Evolutionary conservation across 257 asterid genomes (phyloP), one percentile per base, ranked within the genome.

Genomic region (Scutellaria barbata): DNA sequence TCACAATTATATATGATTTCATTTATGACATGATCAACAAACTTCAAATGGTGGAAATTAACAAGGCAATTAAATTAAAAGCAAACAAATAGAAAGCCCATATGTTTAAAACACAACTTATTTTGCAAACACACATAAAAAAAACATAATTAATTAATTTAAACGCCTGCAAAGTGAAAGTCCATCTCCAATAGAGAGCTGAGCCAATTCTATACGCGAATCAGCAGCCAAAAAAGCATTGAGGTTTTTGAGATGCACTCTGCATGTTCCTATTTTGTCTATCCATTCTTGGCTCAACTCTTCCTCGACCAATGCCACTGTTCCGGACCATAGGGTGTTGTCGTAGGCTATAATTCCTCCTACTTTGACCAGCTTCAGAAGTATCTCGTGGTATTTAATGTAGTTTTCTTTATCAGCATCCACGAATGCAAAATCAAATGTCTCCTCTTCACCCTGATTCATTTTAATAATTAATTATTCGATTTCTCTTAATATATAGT

Each of bases 291-390:
- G 50, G 46, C 80, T 78, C 6, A 80, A 59, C 3, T 85, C 84
- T 2, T 79, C 80, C 16, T 77, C 81, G 0, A 65, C 77, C 72
- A 66, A 4, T 0, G 81, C 88, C 48, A 83, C 88, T 0, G 90
- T 83, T 6, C 90, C 90, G 35, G 81, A 74, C 90, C 90, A 85
- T 5, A 83, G 54, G 62, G 90, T 85, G 85, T 85, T 85, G 68
- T 85, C 88, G 45, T 83, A 83, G 50, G 82, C 90, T 18, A 85
- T 79, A 7, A 83, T 11, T 66, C 90, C 90, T 5, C 90, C 90
- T 5, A 85, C 71, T 33, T 66, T 81, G 0, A 85, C 88, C 12
- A 85, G 43, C 0, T 83, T 81, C 62, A 85, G 7, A 40, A 86
- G 58, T 43, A 54, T 17, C 51, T 83, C 84, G 43, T 86, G 88